These are phyloP conservation scores for Teratosphaeriaceae sp. DNA, from an alignment of 2,329 filamentous ascomycete genomes.

Conservation along the genomic window DNA sequence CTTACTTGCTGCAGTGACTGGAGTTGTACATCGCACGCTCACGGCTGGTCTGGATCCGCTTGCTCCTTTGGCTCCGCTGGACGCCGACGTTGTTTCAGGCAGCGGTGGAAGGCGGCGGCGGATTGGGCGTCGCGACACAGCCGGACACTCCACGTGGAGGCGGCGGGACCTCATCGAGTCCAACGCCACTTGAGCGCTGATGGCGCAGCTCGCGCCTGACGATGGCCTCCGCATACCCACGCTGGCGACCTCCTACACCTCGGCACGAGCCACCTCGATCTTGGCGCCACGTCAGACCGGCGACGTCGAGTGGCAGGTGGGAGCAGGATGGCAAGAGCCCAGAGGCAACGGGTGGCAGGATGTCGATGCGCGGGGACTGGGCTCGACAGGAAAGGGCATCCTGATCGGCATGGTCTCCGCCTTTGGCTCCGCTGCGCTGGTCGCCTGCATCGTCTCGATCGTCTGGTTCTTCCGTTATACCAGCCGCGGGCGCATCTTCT, in stretches of 20 bases:
- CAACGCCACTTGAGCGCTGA: slow-evolving; percentile 5
- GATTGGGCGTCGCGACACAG: too few species aligned
- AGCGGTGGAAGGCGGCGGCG: too few species aligned
- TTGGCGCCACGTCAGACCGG: background rate
- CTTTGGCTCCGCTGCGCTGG: slow-evolving; percentile 82
- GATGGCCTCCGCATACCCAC: slow-evolving; percentile 10
- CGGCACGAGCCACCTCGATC: slow-evolving; percentile 4
- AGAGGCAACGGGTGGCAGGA: too few species aligned
- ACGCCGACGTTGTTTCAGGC: too few species aligned
- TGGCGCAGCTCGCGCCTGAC: slow-evolving; percentile 8
- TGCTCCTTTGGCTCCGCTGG: too few species aligned
- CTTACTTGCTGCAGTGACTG: too few species aligned
- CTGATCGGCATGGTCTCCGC: slow-evolving; percentile 92
- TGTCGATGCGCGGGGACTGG: slow-evolving; percentile 18
- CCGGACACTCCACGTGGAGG: too few species aligned
- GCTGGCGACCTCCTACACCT: slow-evolving; percentile 10
- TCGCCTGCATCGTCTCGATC: slow-evolving; percentile 69
- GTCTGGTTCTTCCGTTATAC: slow-evolving; percentile 96
- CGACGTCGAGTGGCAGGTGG: background rate
- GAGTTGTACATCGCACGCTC: too few species aligned
- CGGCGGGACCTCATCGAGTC: too few species aligned
- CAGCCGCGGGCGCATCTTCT: slow-evolving; percentile 75
- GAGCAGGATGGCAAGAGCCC: background rate
- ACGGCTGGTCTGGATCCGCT: too few species aligned
- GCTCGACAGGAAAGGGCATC: slow-evolving; percentile 60